Base-by-base conservation (phyloP, 2,329 filamentous ascomycete genomes). In the Neonectria hederae region DNA sequence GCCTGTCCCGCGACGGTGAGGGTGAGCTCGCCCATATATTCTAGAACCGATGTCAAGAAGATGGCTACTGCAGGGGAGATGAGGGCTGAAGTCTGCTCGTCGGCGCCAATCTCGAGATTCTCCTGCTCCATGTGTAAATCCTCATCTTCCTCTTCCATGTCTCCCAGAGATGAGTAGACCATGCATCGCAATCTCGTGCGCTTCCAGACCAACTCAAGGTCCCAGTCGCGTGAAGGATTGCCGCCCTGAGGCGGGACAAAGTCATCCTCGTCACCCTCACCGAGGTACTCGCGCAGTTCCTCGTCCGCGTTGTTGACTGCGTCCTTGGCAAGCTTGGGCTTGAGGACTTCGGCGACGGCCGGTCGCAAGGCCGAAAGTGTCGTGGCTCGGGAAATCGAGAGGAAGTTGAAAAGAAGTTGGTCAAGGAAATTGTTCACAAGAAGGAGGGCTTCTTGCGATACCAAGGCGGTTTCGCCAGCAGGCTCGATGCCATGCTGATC, bases 91-190 rank as follows among this genome's bases (percentile, higher is more conserved):
- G 86, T 79, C 38, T 86, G 82, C 63, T 90, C 88, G 43, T 86
- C 82, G 24, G 80, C 81, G 56, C 84, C 83, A 52, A 84, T 82
- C 40, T 89, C 87, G 11, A 95, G 83, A 43, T 92, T 87, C 62
- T 96, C 93, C 72, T 93, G 89, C 68, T 94, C 89, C 76, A 97
- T 92, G 74, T 93, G 93, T 54, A 90, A 89, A 75, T 97, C 95
- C 78, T 98, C 96, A 69, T 99, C 96, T 70, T 98, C 94, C 80
- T 99, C 96, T 78, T 99, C 97, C 86, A 99, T 90, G 75, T 99
- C 95, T 48, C 96, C 96, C 7, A 99, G 83, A 9, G 96, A 94
- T 9, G 94, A 98, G 77, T 98, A 98, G 22, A 99, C 95, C 96
- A 99, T 99, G 78, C 96, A 97, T 65, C 96, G 89, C 73, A 99